Evolutionary conservation across 176 grass and related monocot species (phyloP).

Genomic region (Oryza glumipatula): DNA sequence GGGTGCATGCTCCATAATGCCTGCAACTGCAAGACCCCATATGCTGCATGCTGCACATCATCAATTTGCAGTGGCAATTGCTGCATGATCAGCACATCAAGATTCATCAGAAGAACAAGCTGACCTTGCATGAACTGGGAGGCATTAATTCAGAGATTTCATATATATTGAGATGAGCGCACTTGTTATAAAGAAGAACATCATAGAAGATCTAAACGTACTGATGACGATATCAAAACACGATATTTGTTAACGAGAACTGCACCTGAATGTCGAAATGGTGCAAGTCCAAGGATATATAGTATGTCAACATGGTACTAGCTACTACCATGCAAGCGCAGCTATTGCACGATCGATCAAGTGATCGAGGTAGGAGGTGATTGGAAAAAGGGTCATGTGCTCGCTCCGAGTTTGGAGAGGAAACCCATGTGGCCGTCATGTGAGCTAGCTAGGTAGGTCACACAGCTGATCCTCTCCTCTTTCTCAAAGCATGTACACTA

Average conservation of each 20-base stretch:
- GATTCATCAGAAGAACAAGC: neutral
- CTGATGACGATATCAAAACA: too few species aligned
- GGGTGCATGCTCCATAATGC: neutral
- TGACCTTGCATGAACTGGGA: too few species aligned
- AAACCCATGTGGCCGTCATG: conserved; percentile 54
- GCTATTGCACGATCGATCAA: neutral
- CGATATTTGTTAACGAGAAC: too few species aligned
- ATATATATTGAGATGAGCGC: neutral
- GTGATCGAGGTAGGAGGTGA: neutral
- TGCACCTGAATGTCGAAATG: neutral
- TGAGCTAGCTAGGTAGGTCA: conserved; percentile 3
- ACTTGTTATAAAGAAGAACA: too few species aligned
- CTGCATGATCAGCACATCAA: neutral
- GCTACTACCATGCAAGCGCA: neutral
- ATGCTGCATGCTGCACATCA: neutral
- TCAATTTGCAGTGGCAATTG: neutral
- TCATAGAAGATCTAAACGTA: too few species aligned
- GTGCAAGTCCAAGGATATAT: conserved; percentile 8
- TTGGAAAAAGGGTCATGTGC: conserved; percentile 39
- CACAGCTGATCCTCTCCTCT: neutral
- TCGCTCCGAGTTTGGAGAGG: conserved; percentile 33
- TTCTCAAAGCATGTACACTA: neutral
- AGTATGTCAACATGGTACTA: too few species aligned
- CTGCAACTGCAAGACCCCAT: neutral
- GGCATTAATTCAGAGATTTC: too few species aligned